Evolutionary conservation across 257 asterid species (phyloP), one percentile per base, ranked within the genome.

Genomic region (Henckelia pumila): DNA sequence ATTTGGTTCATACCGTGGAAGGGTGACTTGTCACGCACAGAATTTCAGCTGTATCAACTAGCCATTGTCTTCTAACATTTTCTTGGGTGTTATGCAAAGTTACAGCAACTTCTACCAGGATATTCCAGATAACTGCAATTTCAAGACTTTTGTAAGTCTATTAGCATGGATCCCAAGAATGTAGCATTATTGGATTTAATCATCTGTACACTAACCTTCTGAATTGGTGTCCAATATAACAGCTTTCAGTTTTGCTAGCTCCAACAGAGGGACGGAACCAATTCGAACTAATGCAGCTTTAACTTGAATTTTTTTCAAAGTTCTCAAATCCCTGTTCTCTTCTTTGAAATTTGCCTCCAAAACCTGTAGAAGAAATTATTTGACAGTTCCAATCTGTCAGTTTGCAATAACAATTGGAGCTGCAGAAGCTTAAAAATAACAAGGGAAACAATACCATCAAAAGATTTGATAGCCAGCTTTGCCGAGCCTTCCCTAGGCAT

Each of bases 21-120:
- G 99, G 99, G 79, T 82, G 83, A 65, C 87, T 79, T 52, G 96
- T 82, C 61, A 86, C 87, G 17, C 97, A 88, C 60, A 86, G 76
- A 72, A 93, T 85, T 67, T 90, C 92, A 16, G 89, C 75, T 30
- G 96, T 81, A 66, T 93, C 96, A 53, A 80, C 77, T 64, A 93
- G 89, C 97, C 99, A 93, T 71, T 81, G 89, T 70, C 86, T 79
- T 83, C 95, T 81, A 61, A 78, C 82, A 72, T 78, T 81, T 73
- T 76, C 84, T 68, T 82, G 90, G 13, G 72, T 82, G 62, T 77
- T 81, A 58, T 77, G 96, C 89, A 93, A 77, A 30, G 96, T 78
- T 40, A 69, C 67, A 26, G 86, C 68, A 64, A 90, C 77, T 73
- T 87, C 97, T 56, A 83, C 87, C 77, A 93, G 84, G 77, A 78